phyloP scores from a whole-genome alignment of 768 basidiomycete species.

The Macrolepiota dolichaula region DNA sequence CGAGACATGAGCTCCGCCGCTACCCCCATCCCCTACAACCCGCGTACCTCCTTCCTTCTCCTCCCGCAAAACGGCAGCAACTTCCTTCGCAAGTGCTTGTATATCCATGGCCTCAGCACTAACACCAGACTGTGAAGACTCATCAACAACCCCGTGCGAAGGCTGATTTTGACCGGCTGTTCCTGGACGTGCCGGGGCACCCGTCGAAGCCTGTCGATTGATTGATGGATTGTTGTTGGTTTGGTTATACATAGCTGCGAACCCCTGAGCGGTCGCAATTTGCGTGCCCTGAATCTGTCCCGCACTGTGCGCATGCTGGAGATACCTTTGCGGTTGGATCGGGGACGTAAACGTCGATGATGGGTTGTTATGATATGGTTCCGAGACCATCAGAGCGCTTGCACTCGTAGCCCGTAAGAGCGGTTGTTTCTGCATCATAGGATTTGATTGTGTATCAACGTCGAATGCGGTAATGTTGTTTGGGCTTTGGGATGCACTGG shows the following conservation, averaged over 20 bases:
- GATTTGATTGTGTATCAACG: background rate
- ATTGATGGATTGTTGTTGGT: background rate
- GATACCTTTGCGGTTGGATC: background rate
- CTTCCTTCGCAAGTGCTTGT: conserved; percentile 17
- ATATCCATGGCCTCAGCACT: conserved; percentile 9
- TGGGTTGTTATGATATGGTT: background rate
- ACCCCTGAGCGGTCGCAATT: background rate
- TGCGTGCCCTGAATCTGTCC: background rate
- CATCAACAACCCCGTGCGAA: background rate
- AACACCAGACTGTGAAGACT: background rate
- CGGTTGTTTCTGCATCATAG: background rate
- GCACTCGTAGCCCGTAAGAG: background rate
- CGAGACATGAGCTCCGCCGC: background rate
- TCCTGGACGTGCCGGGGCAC: background rate
- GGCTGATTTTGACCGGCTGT: background rate
- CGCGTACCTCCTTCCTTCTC: background rate
- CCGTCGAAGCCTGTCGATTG: background rate
- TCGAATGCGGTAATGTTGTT: conserved; percentile 5
- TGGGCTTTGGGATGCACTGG: background rate
- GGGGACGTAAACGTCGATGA: background rate
- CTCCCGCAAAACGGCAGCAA: conserved; percentile 13
- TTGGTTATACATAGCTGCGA: background rate
- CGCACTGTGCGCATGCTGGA: background rate
- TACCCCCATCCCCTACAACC: background rate
- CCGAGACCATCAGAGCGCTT: background rate